Evolutionary conservation across 768 basidiomycete species (phyloP).

Genomic region (Porpolomopsis calyptriformis): DNA sequence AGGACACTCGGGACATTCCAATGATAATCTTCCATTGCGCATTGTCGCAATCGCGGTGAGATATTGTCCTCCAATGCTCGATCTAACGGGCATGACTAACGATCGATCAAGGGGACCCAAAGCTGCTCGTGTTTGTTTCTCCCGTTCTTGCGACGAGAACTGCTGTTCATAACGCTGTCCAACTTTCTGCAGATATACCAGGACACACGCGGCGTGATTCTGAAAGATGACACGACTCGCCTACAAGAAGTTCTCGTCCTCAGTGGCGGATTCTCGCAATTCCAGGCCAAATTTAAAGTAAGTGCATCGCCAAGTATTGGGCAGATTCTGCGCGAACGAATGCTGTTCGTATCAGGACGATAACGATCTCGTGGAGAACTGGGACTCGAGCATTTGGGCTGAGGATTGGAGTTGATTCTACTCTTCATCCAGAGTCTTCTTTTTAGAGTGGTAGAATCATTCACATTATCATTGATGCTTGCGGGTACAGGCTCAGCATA

Average conservation of each 20-base stretch:
- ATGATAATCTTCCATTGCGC: conserved; percentile 70
- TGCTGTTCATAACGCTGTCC: no score
- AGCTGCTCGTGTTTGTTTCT: conserved; percentile 51
- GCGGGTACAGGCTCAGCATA: no score
- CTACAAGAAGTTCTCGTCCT: conserved; percentile 54
- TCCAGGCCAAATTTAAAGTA: conserved; percentile 63
- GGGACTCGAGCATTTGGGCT: conserved; percentile 34
- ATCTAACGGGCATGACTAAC: neutral
- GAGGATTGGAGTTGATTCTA: neutral
- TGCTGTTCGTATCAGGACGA: conserved; percentile 38
- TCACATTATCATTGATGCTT: no score
- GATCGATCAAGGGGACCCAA: conserved; percentile 51
- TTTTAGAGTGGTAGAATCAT: no score
- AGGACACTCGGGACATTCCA: conserved; percentile 49
- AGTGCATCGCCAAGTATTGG: conserved; percentile 5
- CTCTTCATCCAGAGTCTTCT: no score
- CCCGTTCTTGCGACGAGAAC: conserved; percentile 1
- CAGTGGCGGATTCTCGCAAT: conserved; percentile 60
- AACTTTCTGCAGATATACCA: conserved; percentile 47
- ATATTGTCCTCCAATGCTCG: conserved; percentile 6
- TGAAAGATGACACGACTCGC: conserved; percentile 27
- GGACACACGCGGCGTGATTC: conserved; percentile 42
- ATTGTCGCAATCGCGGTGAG: conserved; percentile 67
- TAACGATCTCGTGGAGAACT: conserved; percentile 63
- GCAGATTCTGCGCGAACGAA: neutral